phyloP scores from a whole-genome alignment of 108 stramenopile genomes.

The Conticribra guillardii region DNA sequence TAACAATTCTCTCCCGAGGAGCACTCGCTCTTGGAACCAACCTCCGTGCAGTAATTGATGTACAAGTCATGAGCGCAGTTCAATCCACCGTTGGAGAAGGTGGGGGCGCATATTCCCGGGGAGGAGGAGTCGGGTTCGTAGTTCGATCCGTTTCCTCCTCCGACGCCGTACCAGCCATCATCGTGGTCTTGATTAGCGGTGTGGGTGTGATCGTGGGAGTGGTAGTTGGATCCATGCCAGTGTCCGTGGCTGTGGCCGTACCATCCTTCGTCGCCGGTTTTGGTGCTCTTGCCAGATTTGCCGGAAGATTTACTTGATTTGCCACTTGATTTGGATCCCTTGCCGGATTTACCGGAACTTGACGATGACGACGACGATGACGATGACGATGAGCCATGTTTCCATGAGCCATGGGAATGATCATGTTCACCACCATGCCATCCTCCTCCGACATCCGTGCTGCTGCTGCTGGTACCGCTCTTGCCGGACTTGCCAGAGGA shows the following conservation, averaged over 20 bases:
- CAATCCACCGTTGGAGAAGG: conserved; percentile 4
- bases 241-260: background rate
- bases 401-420: background rate
- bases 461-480: background rate
- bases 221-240: background rate
- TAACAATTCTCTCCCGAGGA: conserved; percentile 1
- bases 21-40: conserved; percentile 5
- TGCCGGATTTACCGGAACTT: background rate
- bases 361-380: background rate
- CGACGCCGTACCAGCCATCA: too few species aligned
- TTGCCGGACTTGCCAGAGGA: background rate
- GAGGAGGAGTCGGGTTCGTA: background rate
- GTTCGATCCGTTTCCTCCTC: background rate
- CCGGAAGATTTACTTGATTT: background rate
- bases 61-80: background rate
- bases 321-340: conserved; percentile 9
- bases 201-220: background rate
- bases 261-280: background rate
- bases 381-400: too few species aligned
- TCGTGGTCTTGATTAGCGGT: background rate
- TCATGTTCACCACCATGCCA: background rate
- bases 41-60: background rate
- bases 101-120: conserved; percentile 6
- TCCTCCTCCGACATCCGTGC: too few species aligned
- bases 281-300: background rate